phyloP scores from a whole-genome alignment of 164 flowering plant genomes.

The Vitis rotundifolia region DNA sequence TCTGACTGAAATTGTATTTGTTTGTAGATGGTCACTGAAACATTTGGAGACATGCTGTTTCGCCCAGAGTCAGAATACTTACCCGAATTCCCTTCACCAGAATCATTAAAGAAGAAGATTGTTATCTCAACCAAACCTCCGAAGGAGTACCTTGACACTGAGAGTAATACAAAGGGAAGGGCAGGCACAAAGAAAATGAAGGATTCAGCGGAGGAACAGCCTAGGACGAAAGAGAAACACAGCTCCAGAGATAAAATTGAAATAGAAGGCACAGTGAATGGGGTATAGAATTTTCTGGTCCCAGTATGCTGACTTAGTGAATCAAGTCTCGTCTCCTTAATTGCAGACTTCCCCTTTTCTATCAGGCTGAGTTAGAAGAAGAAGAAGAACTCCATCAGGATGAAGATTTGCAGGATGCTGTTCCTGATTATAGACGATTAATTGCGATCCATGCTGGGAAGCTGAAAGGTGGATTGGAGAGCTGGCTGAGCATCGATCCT shows the following conservation, averaged over 20 bases:
- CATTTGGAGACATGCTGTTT: constrained; percentile 26
- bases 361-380: constrained; percentile 9
- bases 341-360: neutral
- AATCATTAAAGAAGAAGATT: constrained; percentile 18
- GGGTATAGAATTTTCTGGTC: too few species aligned
- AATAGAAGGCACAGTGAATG: neutral
- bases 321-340: too few species aligned
- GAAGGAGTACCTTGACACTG: constrained; percentile 14
- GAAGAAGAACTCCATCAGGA: constrained; percentile 8
- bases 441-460: constrained; percentile 38
- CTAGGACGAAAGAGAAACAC: neutral
- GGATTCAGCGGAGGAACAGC: neutral
- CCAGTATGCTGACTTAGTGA: too few species aligned
- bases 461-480: constrained; percentile 15
- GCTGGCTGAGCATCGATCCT: constrained; percentile 10
- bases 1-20: neutral
- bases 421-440: constrained; percentile 22
- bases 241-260: neutral
- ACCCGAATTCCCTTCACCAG: constrained; percentile 29
- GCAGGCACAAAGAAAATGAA: neutral
- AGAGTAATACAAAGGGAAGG: neutral
- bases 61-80: constrained; percentile 8
- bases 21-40: constrained; percentile 19
- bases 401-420: constrained; percentile 19
- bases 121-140: constrained; percentile 37